Evolutionary conservation across 345 rosid species (phyloP).

Genomic region (Populus alba): DNA sequence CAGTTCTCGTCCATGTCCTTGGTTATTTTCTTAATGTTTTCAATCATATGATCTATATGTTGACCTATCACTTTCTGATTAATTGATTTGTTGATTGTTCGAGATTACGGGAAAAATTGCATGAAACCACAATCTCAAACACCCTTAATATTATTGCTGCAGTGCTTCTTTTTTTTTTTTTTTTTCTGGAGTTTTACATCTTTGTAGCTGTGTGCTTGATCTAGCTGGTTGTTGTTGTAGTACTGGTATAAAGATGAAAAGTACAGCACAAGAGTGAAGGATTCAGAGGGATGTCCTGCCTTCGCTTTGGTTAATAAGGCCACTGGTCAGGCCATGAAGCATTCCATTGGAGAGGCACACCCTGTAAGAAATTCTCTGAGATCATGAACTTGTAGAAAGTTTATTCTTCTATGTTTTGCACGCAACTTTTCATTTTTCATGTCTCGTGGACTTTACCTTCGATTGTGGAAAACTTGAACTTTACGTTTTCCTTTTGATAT

Average conservation of each 20-base stretch:
- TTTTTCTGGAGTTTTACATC: constrained; percentile 3
- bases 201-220: not conserved
- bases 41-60: not conserved
- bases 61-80: not conserved
- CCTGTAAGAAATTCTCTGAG: constrained; percentile 58
- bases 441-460: not conserved
- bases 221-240: constrained; percentile 32
- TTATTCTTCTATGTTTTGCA: not conserved
- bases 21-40: not conserved
- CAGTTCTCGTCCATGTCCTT: not conserved
- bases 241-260: constrained; percentile 91
- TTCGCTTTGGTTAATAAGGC: constrained; percentile 85
- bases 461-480: not conserved
- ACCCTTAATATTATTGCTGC: not conserved
- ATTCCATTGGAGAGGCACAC: constrained; percentile 64
- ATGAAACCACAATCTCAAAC: no score
- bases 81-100: not conserved
- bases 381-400: not conserved
- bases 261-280: constrained; percentile 75
- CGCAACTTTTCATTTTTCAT: not conserved
- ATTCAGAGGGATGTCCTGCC: constrained; percentile 70
- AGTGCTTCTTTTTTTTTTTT: not conserved
- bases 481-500: not conserved
- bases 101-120: no score
- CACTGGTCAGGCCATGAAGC: constrained; percentile 83